phyloP scores from a whole-genome alignment of 257 asterid species.

The Solanum chmielewskii region DNA sequence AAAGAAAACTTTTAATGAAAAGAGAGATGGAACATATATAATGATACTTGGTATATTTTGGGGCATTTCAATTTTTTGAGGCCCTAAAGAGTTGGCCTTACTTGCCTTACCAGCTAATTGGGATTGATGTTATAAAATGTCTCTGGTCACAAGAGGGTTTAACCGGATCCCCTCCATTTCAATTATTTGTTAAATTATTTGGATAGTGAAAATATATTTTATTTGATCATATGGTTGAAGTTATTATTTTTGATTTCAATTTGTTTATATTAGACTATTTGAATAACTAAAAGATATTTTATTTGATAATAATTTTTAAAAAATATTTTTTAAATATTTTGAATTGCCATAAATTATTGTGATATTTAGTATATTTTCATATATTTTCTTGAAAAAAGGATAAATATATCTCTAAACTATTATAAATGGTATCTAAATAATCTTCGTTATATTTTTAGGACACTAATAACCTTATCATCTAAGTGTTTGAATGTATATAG shows the following conservation, averaged over 20 bases:
- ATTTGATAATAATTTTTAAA: too few species aligned
- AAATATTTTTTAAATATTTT: too few species aligned
- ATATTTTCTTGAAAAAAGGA: too few species aligned
- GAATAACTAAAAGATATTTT: too few species aligned
- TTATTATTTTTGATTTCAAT: too few species aligned
- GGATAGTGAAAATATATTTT: background rate
- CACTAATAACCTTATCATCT: background rate
- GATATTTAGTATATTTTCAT: too few species aligned
- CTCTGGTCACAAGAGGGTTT: background rate
- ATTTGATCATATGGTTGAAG: background rate
- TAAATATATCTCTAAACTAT: background rate
- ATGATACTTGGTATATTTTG: too few species aligned
- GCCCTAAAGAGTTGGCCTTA: background rate
- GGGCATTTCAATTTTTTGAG: background rate
- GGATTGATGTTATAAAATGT: background rate
- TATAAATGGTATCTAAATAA: background rate
- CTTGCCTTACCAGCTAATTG: background rate
- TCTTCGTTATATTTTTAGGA: background rate
- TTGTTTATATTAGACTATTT: too few species aligned
- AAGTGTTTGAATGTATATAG: background rate
- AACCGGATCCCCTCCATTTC: background rate
- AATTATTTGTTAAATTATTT: background rate
- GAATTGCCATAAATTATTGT: background rate
- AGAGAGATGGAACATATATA: background rate
- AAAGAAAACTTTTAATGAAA: too few species aligned